A percentile compares a stretch with the other conserved stretches of the same genome.
These are phyloP conservation scores for Pisolithus albus DNA, from an alignment of 768 basidiomycete genomes.

Conservation along the genomic window DNA sequence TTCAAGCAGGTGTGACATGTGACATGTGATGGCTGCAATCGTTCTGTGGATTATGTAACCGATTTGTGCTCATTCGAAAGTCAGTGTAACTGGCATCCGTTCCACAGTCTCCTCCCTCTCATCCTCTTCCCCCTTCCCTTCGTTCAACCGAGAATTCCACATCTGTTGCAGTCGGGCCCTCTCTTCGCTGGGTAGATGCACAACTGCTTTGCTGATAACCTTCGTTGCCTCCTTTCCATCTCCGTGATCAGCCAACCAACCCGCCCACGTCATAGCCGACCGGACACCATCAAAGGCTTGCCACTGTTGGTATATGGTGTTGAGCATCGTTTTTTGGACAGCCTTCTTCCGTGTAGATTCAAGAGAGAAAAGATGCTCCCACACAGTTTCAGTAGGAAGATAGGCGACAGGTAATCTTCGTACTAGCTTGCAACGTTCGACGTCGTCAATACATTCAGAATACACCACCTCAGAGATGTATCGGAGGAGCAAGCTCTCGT, in stretches of 20 bases:
- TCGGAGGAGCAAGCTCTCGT: slow-evolving; percentile 41
- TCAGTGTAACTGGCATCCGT: background rate
- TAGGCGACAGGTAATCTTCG: slow-evolving; percentile 36
- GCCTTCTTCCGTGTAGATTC: slow-evolving; percentile 14
- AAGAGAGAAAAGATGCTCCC: slow-evolving; percentile 36
- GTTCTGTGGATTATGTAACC: no score
- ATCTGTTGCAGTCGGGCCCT: slow-evolving; percentile 29
- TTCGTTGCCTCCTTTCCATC: slow-evolving; percentile 35
- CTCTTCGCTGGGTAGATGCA: slow-evolving; percentile 20
- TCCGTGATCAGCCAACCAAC: slow-evolving; percentile 39
- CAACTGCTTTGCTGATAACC: slow-evolving; percentile 29
- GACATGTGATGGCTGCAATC: no score
- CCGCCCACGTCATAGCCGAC: slow-evolving; percentile 40
- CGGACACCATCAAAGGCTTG: slow-evolving; percentile 29
- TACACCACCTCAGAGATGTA: slow-evolving; percentile 33
- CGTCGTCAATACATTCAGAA: slow-evolving; percentile 13
- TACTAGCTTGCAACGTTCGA: slow-evolving; percentile 23
- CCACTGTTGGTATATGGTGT: slow-evolving; percentile 38
- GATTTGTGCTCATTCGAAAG: background rate
- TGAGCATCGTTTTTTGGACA: slow-evolving; percentile 15
- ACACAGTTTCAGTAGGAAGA: slow-evolving; percentile 38
- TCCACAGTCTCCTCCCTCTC: background rate
- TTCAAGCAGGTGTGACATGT: no score
- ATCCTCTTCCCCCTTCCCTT: background rate
- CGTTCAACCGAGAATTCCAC: slow-evolving; percentile 26